Percentiles rank a stretch among this genome's conserved stretches.
These are phyloP conservation scores for Stellera chamaejasme DNA, from an alignment of 345 rosid species.

Conservation along the genomic window DNA sequence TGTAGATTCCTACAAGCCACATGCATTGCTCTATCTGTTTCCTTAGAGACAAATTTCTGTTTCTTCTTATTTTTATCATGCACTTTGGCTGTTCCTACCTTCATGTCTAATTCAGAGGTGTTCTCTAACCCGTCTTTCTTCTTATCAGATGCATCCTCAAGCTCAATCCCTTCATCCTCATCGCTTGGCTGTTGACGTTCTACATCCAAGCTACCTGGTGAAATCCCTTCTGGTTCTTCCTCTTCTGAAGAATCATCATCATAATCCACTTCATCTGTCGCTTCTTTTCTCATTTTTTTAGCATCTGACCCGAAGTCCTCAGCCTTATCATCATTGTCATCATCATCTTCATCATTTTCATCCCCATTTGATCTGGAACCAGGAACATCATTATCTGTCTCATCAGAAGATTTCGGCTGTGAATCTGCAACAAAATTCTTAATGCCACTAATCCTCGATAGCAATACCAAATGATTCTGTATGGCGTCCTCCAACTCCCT, in stretches of 20 bases:
- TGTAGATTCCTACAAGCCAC: constrained; percentile 15
- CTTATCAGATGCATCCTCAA: constrained; percentile 17
- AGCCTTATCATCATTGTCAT: constrained; percentile 18
- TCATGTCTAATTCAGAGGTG: constrained; percentile 17
- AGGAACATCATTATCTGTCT: constrained; percentile 39
- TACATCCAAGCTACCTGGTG: constrained; percentile 22
- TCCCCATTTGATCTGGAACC: constrained; percentile 19
- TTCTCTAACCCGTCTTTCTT: constrained; percentile 11
- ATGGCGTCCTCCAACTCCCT: constrained; percentile 93
- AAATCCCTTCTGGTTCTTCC: constrained; percentile 12
- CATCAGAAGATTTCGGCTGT: constrained; percentile 29
- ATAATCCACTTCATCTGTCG: too few relatives aligned
- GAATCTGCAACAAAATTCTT: constrained; percentile 29
- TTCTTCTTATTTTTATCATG: constrained; percentile 27
- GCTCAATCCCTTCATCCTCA: constrained; percentile 30
- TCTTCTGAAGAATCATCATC: too few relatives aligned
- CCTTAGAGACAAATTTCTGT: constrained; percentile 13
- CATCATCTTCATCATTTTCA: constrained; percentile 30
- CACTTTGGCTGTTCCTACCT: constrained; percentile 20
- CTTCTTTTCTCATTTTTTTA: too few relatives aligned
- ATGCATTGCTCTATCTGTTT: constrained; percentile 41
- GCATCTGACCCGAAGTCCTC: too few relatives aligned
- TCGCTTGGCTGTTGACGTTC: constrained; percentile 20
- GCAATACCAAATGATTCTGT: constrained; percentile 59
- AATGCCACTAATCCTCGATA: constrained; percentile 67